Evolutionary conservation across 352 stramenopile genomes (phyloP).

Genomic region (Phytophthora capsici): DNA sequence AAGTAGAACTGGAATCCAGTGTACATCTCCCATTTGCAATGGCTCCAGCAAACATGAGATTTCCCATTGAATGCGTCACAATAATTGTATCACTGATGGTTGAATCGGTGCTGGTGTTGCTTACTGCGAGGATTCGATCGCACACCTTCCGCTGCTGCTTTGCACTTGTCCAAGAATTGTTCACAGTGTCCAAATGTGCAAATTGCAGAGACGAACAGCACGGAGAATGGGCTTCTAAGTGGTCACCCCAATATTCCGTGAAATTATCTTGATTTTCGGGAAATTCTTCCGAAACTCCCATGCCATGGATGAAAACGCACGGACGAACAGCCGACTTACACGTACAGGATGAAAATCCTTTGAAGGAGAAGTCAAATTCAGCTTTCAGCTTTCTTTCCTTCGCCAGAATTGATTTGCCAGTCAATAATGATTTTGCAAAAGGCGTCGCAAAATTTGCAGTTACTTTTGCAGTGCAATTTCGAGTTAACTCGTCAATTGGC

Average conservation of each 20-base stretch:
- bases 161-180: constrained; percentile 48
- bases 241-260: constrained; percentile 15
- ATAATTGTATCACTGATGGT: constrained; percentile 38
- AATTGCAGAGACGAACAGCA: constrained; percentile 40
- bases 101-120: constrained; percentile 11
- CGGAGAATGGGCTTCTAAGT: constrained; percentile 12
- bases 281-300: constrained; percentile 11
- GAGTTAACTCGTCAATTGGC: background rate
- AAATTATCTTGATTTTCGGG: constrained; percentile 17
- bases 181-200: constrained; percentile 46
- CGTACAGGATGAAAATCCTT: constrained; percentile 1
- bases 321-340: constrained; percentile 18
- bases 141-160: constrained; percentile 42
- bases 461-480: background rate
- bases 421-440: background rate
- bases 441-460: background rate
- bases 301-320: constrained; percentile 23
- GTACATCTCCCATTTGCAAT: constrained; percentile 13
- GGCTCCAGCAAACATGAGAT: constrained; percentile 29
- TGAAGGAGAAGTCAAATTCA: constrained; percentile 14
- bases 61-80: constrained; percentile 47
- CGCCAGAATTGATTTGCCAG: background rate
- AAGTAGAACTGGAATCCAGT: constrained; percentile 27
- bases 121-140: constrained; percentile 25
- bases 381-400: constrained; percentile 1